Evolutionary conservation across 495 filamentous ascomycete genomes (phyloP).

Genomic region (Hypoxylon perforatum): DNA sequence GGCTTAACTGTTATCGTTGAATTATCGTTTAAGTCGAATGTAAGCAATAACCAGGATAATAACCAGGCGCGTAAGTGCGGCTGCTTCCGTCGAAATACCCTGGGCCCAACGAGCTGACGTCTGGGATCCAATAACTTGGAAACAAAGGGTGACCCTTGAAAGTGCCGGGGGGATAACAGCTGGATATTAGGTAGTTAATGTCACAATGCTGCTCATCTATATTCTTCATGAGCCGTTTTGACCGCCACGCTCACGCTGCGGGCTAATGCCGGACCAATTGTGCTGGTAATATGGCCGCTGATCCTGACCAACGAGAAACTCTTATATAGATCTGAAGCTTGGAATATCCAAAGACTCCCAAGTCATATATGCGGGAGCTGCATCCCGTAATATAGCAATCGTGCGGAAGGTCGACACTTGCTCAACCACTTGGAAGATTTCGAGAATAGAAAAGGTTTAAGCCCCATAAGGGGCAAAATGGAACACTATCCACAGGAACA

Average conservation of each 20-base stretch:
- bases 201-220: constrained; percentile 26
- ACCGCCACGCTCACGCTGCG: constrained; percentile 34
- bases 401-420: constrained; percentile 18
- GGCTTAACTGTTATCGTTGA: constrained; percentile 32
- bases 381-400: constrained; percentile 33
- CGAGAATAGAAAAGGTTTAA: constrained; percentile 11
- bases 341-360: constrained; percentile 15
- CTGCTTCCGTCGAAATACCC: constrained; percentile 41
- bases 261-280: constrained; percentile 32
- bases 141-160: constrained; percentile 26
- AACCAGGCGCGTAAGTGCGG: constrained; percentile 38
- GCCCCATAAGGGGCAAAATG: constrained; percentile 35
- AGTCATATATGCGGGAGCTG: constrained; percentile 21
- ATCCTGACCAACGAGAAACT: constrained; percentile 29
- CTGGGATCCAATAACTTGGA: constrained; percentile 33
- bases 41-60: constrained; percentile 37
- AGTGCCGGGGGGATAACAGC: constrained; percentile 15
- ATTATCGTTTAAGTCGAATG: constrained; percentile 23
- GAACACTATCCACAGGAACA: constrained; percentile 30
- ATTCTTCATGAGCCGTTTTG: constrained; percentile 23
- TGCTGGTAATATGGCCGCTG: constrained; percentile 24
- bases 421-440: constrained; percentile 22
- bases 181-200: constrained; percentile 27
- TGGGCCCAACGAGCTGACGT: constrained; percentile 15
- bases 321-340: constrained; percentile 19